These are phyloP conservation scores for Pseudogymnoascus sp. DNA, from an alignment of 2,329 filamentous ascomycete genomes.

Conservation along the genomic window DNA sequence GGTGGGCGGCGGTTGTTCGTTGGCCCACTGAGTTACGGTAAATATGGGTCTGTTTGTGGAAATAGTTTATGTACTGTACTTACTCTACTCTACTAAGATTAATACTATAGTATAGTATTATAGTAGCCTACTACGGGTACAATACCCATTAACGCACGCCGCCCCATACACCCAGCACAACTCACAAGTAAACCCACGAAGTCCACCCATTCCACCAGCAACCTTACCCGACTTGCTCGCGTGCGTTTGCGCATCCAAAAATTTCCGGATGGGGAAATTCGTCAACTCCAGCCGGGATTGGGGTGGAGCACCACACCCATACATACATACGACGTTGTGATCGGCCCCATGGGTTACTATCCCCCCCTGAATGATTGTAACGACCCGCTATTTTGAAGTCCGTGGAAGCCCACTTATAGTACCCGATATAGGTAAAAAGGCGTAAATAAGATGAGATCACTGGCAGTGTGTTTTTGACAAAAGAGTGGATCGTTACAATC, in stretches of 20 bases:
- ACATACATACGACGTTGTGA: not conserved
- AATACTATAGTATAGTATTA: not conserved
- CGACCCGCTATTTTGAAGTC: too few species aligned
- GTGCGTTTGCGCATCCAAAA: not conserved
- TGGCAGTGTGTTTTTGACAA: too few species aligned
- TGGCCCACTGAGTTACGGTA: not conserved
- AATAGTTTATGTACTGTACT: too few species aligned
- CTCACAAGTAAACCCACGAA: too few species aligned
- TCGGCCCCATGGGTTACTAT: not conserved
- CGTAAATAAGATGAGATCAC: too few species aligned
- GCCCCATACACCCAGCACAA: not conserved
- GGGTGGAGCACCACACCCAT: not conserved
- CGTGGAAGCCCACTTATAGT: too few species aligned
- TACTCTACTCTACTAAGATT: too few species aligned
- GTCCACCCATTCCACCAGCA: not conserved
- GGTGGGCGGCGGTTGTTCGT: not conserved
- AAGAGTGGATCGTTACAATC: too few species aligned
- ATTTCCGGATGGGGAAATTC: not conserved
- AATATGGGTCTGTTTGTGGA: too few species aligned
- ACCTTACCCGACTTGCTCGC: not conserved
- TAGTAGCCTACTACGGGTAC: not conserved
- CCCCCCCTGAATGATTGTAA: too few species aligned
- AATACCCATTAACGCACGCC: not conserved
- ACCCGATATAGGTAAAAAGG: too few species aligned
- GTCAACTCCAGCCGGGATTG: not conserved